These are phyloP conservation scores for Geotrichum restrictum DNA, from an alignment of 1,139 yeast species.

Conservation along the genomic window DNA sequence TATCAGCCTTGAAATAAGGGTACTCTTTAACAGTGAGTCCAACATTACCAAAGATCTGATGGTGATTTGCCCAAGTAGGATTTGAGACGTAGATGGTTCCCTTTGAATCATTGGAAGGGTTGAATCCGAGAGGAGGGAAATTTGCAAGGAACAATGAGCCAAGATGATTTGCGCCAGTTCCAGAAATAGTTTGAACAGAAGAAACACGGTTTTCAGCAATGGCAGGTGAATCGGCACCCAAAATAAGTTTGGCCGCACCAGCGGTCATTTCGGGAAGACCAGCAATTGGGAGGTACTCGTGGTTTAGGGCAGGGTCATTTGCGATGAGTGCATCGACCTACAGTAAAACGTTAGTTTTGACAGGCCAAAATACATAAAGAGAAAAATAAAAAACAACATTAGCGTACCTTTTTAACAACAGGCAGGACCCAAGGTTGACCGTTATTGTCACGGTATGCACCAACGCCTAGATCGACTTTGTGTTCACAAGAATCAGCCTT, in stretches of 20 bases:
- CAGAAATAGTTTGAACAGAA: conserved; percentile 83
- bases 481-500: conserved; percentile 49
- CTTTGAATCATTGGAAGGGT: conserved; percentile 23
- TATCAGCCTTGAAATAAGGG: conserved; percentile 73
- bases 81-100: conserved; percentile 63
- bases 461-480: conserved; percentile 84
- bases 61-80: conserved; percentile 98
- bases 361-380: background rate
- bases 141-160: conserved; percentile 68
- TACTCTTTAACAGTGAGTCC: conserved; percentile 64
- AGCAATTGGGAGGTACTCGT: conserved; percentile 82
- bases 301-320: conserved; percentile 65
- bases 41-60: conserved; percentile 66
- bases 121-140: conserved; percentile 44
- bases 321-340: conserved; percentile 49
- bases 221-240: conserved; percentile 63
- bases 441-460: conserved; percentile 80
- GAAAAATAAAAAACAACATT: background rate
- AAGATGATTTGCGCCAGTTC: conserved; percentile 92
- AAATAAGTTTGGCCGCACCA: conserved; percentile 73
- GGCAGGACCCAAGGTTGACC: conserved; percentile 91
- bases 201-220: conserved; percentile 52
- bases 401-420: conserved; percentile 55
- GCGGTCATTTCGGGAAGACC: conserved; percentile 69
- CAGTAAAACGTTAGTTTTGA: conserved; percentile 44